Percentiles rank a stretch among this genome's conserved stretches.
Conservation (phyloP, 768 basidiomycete genomes). For the Piloderma croceum region DNA sequence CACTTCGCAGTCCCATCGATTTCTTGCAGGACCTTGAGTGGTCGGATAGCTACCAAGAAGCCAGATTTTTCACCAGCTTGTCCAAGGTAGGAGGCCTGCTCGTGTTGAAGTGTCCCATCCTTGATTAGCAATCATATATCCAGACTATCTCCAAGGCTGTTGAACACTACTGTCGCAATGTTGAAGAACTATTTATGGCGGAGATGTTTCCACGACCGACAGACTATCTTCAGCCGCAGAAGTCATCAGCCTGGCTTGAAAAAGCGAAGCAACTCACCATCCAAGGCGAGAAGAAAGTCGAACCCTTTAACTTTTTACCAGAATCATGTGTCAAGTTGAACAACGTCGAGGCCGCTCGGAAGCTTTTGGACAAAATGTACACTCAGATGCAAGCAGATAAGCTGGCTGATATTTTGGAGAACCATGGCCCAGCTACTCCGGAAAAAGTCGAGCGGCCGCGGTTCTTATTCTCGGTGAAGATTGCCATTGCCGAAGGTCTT, state of each 20-base stretch:
- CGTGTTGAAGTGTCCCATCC: background rate
- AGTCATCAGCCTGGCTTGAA: constrained; percentile 85
- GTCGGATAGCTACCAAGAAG: constrained; percentile 86
- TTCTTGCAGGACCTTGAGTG: constrained; percentile 89
- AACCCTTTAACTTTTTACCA: constrained; percentile 90
- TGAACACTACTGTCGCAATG: constrained; percentile 82
- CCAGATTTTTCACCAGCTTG: constrained; percentile 82
- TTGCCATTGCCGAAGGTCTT: constrained; percentile 87
- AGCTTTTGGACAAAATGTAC: constrained; percentile 91
- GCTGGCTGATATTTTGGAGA: constrained; percentile 57
- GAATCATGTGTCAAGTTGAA: constrained; percentile 97
- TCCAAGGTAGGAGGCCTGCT: constrained; percentile 59
- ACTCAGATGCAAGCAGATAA: constrained; percentile 86
- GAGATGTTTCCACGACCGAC: constrained; percentile 89
- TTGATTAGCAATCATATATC: background rate
- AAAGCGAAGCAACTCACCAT: constrained; percentile 73
- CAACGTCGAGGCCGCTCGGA: constrained; percentile 89
- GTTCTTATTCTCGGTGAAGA: constrained; percentile 91
- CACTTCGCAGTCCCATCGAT: constrained; percentile 81
- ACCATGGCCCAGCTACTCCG: constrained; percentile 61
- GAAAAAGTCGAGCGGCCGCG: constrained; percentile 60
- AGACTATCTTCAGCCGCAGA: constrained; percentile 77
- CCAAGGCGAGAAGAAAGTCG: constrained; percentile 83
- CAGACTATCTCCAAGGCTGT: constrained; percentile 89
- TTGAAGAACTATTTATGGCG: constrained; percentile 87